Percentiles rank a stretch among this genome's conserved stretches.
Conservation (phyloP, 306 rosid species). For the Alnus glutinosa region DNA sequence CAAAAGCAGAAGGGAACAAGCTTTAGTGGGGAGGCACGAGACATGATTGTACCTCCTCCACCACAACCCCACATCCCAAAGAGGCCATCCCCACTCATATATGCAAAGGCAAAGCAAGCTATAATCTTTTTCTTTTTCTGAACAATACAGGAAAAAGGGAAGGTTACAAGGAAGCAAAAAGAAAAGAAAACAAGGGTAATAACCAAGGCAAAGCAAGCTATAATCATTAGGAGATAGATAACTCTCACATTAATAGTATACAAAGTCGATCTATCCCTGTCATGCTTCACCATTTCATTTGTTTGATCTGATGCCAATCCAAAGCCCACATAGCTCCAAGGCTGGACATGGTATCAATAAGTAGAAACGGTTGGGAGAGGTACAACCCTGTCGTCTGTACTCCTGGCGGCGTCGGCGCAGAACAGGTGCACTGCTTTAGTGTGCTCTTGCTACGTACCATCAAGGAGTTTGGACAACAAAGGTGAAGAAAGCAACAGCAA, state of each 20-base stretch:
- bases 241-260: neutral
- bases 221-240: conserved; percentile 17
- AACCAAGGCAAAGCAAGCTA: conserved; percentile 7
- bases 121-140: neutral
- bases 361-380: conserved; percentile 15
- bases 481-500: conserved; percentile 21
- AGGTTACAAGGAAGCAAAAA: no score
- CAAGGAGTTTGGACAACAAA: conserved; percentile 27
- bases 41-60: conserved; percentile 15
- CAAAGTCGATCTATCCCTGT: neutral
- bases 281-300: conserved; percentile 9
- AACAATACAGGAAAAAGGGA: no score
- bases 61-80: conserved; percentile 12
- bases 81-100: neutral
- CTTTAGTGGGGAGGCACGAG: conserved; percentile 30
- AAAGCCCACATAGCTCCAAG: conserved; percentile 1
- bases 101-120: conserved; percentile 15
- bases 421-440: conserved; percentile 47
- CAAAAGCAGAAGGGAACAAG: conserved; percentile 23
- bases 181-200: no score
- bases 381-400: conserved; percentile 24
- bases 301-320: conserved; percentile 5
- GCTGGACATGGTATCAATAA: conserved; percentile 5
- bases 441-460: conserved; percentile 47
- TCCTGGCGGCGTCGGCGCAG: conserved; percentile 45